A percentile compares a stretch with the other conserved stretches of the same genome.
Evolutionary conservation across 306 rosid genomes (phyloP).

Genomic region (Begonia masoniana): DNA sequence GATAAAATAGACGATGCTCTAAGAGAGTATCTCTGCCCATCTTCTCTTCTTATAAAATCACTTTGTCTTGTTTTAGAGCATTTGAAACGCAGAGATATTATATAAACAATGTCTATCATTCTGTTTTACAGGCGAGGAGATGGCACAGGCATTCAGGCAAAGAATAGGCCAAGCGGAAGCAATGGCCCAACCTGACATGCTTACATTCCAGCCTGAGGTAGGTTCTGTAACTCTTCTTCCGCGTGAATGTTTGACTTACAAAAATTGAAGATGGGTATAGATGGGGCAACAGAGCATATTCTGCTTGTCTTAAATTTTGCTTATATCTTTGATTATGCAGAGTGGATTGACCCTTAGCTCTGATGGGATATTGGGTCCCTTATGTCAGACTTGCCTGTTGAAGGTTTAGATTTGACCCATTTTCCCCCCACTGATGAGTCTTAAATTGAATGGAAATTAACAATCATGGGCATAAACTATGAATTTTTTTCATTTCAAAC

Average conservation of each 20-base stretch:
- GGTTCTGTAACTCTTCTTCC: neutral
- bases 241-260: too few relatives aligned
- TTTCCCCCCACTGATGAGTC: constrained; percentile 39
- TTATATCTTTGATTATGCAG: constrained; percentile 22
- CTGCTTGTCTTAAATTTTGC: neutral
- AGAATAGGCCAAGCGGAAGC: constrained; percentile 99
- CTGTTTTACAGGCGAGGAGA: constrained; percentile 78
- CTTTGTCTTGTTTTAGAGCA: too few relatives aligned
- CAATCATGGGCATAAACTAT: too few relatives aligned
- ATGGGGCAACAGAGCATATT: neutral
- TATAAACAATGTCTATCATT: constrained; percentile 1
- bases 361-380: constrained; percentile 77
- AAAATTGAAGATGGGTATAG: too few relatives aligned
- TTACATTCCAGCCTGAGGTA: constrained; percentile 97
- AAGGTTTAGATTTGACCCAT: constrained; percentile 63
- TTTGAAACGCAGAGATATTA: too few relatives aligned
- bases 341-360: constrained; percentile 72
- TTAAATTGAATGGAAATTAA: too few relatives aligned
- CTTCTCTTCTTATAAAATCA: too few relatives aligned
- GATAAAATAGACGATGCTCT: too few relatives aligned
- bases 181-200: constrained; percentile 99
- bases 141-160: constrained; percentile 97
- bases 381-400: constrained; percentile 56
- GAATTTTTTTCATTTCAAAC: too few relatives aligned
- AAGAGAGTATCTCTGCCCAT: too few relatives aligned